Evolutionary conservation across 139 green algal species (phyloP).

Genomic region (Tetradesmus lagerheimii): DNA sequence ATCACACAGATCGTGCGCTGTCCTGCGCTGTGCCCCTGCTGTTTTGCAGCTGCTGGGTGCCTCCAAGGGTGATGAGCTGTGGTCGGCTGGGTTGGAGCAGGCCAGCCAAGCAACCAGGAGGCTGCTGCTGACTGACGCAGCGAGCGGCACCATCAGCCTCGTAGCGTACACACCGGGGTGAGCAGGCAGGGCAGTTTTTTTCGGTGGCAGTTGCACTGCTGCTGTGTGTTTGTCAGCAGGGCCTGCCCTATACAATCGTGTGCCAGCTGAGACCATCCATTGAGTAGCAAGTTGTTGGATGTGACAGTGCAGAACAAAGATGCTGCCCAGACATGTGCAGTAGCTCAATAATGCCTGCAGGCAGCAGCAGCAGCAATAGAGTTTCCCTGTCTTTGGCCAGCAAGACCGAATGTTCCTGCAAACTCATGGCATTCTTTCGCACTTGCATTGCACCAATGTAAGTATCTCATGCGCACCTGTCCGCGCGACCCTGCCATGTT

Average conservation of each 20-base stretch:
- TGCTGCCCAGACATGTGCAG: background rate
- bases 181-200: background rate
- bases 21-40: background rate
- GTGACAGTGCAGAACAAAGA: background rate
- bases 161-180: constrained; percentile 37
- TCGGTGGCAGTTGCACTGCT: background rate
- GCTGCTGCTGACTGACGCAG: background rate
- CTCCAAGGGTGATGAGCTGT: constrained; percentile 33
- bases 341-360: background rate
- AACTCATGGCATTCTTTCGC: too few species aligned
- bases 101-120: constrained; percentile 4
- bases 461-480: too few species aligned
- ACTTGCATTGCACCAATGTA: too few species aligned
- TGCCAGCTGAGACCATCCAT: too few species aligned
- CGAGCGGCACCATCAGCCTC: background rate
- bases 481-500: background rate
- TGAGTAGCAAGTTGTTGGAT: too few species aligned
- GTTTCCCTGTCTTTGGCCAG: too few species aligned
- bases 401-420: too few species aligned
- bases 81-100: constrained; percentile 13
- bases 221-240: background rate
- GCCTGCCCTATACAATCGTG: too few species aligned
- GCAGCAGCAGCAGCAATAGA: too few species aligned
- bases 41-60: constrained; percentile 4
- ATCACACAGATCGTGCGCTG: background rate